Base-by-base conservation (phyloP, 305 asterid genomes). In the Solanum hybrid region DNA sequence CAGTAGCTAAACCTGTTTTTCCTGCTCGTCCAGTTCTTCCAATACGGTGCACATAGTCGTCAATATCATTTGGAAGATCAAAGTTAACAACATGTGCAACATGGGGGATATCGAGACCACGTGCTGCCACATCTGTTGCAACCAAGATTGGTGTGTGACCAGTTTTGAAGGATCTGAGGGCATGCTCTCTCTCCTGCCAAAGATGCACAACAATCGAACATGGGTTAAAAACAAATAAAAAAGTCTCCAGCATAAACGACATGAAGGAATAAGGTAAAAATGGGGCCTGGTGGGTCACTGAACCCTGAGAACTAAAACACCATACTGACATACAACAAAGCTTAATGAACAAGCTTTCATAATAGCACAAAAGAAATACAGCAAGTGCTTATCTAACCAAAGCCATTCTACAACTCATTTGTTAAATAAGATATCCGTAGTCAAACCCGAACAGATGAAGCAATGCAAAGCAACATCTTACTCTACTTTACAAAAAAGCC, bases 21-120 rank as follows among this genome's bases (percentile, higher is more conserved):
- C 99, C 99, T 1, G 99, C 99, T 60, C 99, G 96, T 22, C 98
- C 99, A 8, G 99, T 97, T 38, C 99, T 94, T 46, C 99, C 98
- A 22, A 97, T 97, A 29, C 99, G 98, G 93, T 96, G 98, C 90
- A 95, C 99, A 79, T 96, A 96, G 90, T 96, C 99, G 69, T 96
- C 98, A 37, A 96, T 95, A 34, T 96, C 98, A 31, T 96, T 96
- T 26, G 99, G 99, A 85, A 96, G 98, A 91, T 96, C 99, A 79
- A 96, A 96, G 94, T 96, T 96, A 90, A 96, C 95, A 36, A 96
- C 99, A 82, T 96, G 99, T 11, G 98, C 96, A n/a, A 96, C 99
- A 78, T 96, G 98, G 10, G 99, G 99, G 88, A 96, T 96, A 92
- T 96, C 99, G 27, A 96, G 98, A 80, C 99, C 98, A 89, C 99